Percentiles rank a stretch among this genome's conserved stretches.
phyloP scores from a whole-genome alignment of 495 filamentous ascomycete genomes.

The Penicillium cataractarum region DNA sequence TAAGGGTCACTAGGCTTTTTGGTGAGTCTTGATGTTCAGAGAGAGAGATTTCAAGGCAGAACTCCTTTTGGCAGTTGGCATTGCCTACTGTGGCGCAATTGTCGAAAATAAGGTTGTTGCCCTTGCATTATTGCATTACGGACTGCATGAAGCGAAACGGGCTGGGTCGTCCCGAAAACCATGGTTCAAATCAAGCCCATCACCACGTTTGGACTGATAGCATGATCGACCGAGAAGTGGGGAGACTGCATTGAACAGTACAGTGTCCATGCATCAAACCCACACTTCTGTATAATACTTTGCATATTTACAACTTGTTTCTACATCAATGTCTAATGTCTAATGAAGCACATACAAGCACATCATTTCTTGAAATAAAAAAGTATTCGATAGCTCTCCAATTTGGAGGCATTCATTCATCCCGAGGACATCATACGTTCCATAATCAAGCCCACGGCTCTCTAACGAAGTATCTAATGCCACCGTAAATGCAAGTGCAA shows the following conservation, averaged over 20 bases:
- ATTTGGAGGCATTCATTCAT: background rate
- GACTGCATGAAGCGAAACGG: background rate
- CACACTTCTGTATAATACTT: conserved; percentile 1
- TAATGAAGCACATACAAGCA: conserved; percentile 7
- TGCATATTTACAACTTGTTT: background rate
- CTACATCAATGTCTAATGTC: conserved; percentile 4
- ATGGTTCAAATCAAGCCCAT: background rate
- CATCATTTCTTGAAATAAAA: background rate
- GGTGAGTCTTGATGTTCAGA: background rate
- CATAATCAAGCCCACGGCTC: background rate
- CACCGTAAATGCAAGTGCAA: background rate
- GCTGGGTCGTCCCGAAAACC: background rate
- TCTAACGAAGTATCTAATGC: background rate
- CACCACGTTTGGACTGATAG: background rate
- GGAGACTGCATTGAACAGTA: background rate
- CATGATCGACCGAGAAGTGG: background rate
- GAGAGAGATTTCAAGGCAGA: background rate
- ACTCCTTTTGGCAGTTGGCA: background rate
- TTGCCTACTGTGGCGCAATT: background rate
- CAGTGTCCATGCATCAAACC: background rate
- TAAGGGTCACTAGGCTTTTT: background rate
- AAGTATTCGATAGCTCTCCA: background rate
- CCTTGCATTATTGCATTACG: background rate
- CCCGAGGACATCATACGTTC: conserved; percentile 1
- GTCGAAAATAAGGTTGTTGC: background rate